These are phyloP conservation scores for Xylaria acuta DNA, from an alignment of 495 filamentous ascomycete species.

Conservation along the genomic window DNA sequence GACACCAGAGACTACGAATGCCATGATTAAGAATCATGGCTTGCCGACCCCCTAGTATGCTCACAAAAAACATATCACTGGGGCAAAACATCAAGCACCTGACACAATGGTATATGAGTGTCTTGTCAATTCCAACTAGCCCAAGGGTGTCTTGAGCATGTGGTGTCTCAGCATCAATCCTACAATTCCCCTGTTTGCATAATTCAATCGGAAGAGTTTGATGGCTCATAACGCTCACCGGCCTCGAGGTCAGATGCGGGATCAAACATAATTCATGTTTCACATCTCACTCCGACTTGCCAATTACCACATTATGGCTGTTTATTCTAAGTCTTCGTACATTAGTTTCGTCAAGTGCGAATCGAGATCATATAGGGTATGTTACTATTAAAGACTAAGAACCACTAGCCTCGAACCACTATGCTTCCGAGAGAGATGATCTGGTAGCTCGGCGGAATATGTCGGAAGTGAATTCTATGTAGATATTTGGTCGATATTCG, in stretches of 20 bases:
- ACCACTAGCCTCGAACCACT: not conserved
- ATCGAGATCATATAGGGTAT: not conserved
- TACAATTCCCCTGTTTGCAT: not conserved
- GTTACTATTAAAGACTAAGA: not conserved
- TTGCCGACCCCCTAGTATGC: not conserved
- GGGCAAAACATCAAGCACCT: not conserved
- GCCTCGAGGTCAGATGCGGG: constrained; percentile 6
- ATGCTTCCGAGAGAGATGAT: not conserved
- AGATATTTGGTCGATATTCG: not conserved
- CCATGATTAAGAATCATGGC: not conserved
- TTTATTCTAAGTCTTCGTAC: not conserved
- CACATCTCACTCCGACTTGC: not conserved
- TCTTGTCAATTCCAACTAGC: not conserved
- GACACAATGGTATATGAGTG: not conserved
- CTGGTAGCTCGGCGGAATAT: not conserved
- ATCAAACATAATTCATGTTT: constrained; percentile 15
- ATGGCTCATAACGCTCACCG: not conserved
- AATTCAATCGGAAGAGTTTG: not conserved
- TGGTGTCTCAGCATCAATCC: not conserved
- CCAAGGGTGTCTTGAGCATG: not conserved
- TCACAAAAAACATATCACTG: not conserved
- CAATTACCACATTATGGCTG: not conserved
- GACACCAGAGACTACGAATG: not conserved
- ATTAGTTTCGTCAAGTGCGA: not conserved
- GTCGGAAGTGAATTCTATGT: not conserved